Evolutionary conservation across 1,284 basidiomycete genomes (phyloP), one percentile per base, ranked within the genome.

Genomic region (Ganoderma multipileum): DNA sequence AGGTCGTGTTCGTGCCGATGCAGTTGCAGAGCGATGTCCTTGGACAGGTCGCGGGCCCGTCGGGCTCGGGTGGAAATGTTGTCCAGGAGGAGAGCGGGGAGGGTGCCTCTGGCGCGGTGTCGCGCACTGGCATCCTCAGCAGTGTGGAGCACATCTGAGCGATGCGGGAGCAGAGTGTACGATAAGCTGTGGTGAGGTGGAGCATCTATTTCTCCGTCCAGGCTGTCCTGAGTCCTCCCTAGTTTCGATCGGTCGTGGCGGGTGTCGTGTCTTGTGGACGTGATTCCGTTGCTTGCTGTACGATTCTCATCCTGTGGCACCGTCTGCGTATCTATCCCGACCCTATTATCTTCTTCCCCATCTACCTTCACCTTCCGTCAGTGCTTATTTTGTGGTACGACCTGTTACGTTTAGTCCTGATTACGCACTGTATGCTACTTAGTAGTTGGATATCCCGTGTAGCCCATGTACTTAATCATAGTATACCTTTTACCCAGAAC

Each of bases 1-100:
- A 98, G 83, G 95, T 97, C 73, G 88, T 97, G 68, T 97, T 98
- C 76, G 95, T 96, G 28, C 95, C 95, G n/a, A 96, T 96, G 95
- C 91, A 94, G 72, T 85, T 95, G 47, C 93, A 95, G 80, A 91
- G 86, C 74, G 92, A 95, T 72, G 81, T 94, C 42, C 81, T 83
- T 23, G 82, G 84, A 52, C 87, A 90, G 72, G 71, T 91, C 57
- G 73, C 81, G 0, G 26, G 61, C 14, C 70, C 71, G 50, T 82
- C 85, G 5, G 81, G 82, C 20, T 82, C 83, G 16, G 79, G 78
- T 33, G 28, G 38, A 33, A 41, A 38, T 38, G 64, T 64, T 30
- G 69, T 83, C 11, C 78, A 78, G 39, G 82, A 81, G 30, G 88
- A 88, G 76, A 74, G 71, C 8, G 84, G 82, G 41, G 83, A 85